phyloP scores from a whole-genome alignment of 441 rosid genomes.

The Pelargonium cotyledonis region DNA sequence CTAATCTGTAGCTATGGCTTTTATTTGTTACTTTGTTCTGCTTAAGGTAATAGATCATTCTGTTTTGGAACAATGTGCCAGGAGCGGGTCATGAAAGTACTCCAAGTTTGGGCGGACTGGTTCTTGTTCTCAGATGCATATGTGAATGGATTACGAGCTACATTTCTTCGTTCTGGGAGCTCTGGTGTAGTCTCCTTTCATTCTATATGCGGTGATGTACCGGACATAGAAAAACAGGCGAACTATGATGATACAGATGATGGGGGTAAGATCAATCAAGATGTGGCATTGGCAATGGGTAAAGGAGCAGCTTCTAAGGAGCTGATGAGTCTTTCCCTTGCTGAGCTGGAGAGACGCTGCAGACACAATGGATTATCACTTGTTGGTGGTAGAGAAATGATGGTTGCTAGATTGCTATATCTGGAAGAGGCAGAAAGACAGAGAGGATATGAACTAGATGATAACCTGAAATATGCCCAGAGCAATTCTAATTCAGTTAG shows the following conservation, averaged over 20 bases:
- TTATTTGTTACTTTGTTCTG: conserved; percentile 5
- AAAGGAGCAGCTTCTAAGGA: conserved; percentile 91
- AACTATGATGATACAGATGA: conserved; percentile 38
- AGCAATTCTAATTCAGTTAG: conserved; percentile 44
- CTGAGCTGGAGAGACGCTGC: conserved; percentile 96
- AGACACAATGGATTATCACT: conserved; percentile 97
- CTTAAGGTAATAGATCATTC: neutral
- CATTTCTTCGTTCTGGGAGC: conserved; percentile 82
- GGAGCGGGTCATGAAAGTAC: conserved; percentile 95
- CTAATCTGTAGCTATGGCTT: conserved; percentile 3
- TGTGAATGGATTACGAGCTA: conserved; percentile 87
- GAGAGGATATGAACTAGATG: conserved; percentile 76
- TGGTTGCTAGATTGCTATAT: conserved; percentile 90
- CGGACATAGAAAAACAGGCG: conserved; percentile 65
- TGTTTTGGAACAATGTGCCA: conserved; percentile 25
- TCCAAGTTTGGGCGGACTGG: conserved; percentile 99
- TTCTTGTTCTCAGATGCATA: conserved; percentile 99
- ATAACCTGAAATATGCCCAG: conserved; percentile 55
- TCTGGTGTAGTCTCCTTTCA: conserved; percentile 85
- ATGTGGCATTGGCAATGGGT: conserved; percentile 94
- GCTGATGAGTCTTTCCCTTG: conserved; percentile 79
- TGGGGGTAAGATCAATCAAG: conserved; percentile 56
- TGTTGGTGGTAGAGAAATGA: conserved; percentile 92
- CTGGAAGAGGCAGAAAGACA: conserved; percentile 96
- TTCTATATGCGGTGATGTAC: conserved; percentile 83